These are phyloP conservation scores for Fusarium circinatum DNA, from an alignment of 2,329 filamentous ascomycete genomes.

Conservation along the genomic window DNA sequence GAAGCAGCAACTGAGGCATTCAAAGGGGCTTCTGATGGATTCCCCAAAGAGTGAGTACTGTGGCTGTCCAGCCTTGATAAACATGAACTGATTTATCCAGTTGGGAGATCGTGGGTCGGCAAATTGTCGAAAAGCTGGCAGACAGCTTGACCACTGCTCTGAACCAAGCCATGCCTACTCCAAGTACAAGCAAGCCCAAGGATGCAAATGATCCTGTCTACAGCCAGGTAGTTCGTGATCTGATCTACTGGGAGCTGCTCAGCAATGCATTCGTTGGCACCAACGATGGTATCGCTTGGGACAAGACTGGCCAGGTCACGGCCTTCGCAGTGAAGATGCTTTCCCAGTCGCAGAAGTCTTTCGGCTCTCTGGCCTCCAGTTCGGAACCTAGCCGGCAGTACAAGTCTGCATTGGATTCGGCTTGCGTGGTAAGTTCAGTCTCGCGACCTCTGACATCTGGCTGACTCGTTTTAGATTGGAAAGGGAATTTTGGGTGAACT, in stretches of 20 bases:
- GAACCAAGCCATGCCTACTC: background rate
- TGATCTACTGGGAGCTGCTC: background rate
- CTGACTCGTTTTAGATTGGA: background rate
- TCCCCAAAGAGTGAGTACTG: background rate
- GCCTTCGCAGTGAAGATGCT: background rate
- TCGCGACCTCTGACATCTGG: rapidly evolving
- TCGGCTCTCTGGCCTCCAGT: background rate
- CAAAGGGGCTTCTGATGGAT: background rate
- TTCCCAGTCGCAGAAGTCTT: background rate
- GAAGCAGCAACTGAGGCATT: background rate
- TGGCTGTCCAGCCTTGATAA: rapidly evolving
- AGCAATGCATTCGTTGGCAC: background rate
- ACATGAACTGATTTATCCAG: background rate
- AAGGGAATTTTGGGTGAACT: background rate
- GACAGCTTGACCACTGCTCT: background rate
- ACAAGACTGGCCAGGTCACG: background rate
- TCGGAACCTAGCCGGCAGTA: background rate
- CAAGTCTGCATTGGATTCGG: background rate
- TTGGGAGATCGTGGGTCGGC: background rate
- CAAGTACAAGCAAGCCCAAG: background rate
- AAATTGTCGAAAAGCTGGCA: background rate
- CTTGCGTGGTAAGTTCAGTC: background rate
- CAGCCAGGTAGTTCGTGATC: background rate
- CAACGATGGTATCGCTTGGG: background rate
- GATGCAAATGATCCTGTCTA: background rate